Evolutionary conservation across 176 grass and related monocot species (phyloP).

Genomic region (Bonia amplexicaulis): DNA sequence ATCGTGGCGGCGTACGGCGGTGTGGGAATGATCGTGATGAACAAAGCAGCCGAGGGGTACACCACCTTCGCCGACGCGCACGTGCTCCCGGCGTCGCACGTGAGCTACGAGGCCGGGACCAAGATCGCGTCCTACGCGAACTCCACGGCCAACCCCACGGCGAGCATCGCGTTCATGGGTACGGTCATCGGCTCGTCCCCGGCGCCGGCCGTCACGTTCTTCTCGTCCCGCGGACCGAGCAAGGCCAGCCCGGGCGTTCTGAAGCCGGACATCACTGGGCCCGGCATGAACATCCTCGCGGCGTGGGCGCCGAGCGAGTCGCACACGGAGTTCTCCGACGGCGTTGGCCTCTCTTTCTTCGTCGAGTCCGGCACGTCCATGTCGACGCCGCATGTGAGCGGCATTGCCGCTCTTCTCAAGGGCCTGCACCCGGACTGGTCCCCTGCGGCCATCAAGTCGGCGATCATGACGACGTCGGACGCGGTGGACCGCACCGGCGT

Average conservation of each 20-base stretch:
- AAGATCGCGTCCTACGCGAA: conserved; percentile 54
- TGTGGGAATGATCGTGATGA: conserved; percentile 57
- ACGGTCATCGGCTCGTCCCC: conserved; percentile 56
- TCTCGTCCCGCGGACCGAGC: conserved; percentile 76
- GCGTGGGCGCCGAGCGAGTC: conserved; percentile 63
- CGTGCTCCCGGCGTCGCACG: conserved; percentile 59
- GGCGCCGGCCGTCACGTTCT: conserved; percentile 54
- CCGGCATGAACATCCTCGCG: conserved; percentile 85
- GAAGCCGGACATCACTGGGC: conserved; percentile 83
- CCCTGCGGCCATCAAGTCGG: conserved; percentile 80
- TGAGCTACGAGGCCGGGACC: conserved; percentile 47
- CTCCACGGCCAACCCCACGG: conserved; percentile 46
- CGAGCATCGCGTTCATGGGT: conserved; percentile 59
- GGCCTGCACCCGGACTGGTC: conserved; percentile 67
- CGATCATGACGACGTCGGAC: conserved; percentile 87
- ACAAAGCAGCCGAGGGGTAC: conserved; percentile 43
- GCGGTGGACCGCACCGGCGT: conserved; percentile 38
- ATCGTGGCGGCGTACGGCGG: conserved; percentile 52
- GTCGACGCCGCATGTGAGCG: conserved; percentile 76
- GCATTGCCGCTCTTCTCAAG: conserved; percentile 71
- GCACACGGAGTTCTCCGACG: conserved; percentile 43
- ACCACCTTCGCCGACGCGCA: conserved; percentile 53
- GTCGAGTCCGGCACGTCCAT: conserved; percentile 89
- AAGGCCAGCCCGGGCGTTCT: conserved; percentile 56
- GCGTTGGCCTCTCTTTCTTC: conserved; percentile 43